phyloP scores from a whole-genome alignment of 768 basidiomycete species.

The Russula sp. region DNA sequence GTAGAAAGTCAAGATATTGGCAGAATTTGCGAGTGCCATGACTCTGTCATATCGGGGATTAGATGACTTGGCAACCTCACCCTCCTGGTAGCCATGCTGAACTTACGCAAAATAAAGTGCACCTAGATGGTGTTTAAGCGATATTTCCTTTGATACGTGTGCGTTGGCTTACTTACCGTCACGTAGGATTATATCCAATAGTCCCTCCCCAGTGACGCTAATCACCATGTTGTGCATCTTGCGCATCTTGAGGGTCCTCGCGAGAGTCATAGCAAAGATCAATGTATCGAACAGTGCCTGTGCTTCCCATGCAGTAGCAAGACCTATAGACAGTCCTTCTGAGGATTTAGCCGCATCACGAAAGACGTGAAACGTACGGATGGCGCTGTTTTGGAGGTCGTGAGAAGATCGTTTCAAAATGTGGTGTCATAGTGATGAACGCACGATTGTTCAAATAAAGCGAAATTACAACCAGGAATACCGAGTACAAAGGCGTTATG shows the following conservation, averaged over 20 bases:
- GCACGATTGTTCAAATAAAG: conserved; percentile 22
- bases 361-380: conserved; percentile 19
- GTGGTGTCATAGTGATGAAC: conserved; percentile 5
- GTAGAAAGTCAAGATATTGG: conserved; percentile 41
- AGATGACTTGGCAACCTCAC: background rate
- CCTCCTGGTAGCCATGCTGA: background rate
- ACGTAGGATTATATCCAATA: conserved; percentile 38
- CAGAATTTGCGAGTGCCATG: conserved; percentile 44
- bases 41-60: conserved; percentile 29
- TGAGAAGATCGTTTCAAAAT: background rate
- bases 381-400: conserved; percentile 15
- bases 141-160: background rate
- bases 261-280: conserved; percentile 41
- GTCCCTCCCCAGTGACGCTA: conserved; percentile 26
- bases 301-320: conserved; percentile 41
- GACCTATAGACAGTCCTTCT: conserved; percentile 17
- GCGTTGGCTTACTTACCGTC: conserved; percentile 36
- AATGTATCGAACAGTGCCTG: conserved; percentile 43
- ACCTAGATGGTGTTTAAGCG: conserved; percentile 29
- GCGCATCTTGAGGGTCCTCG: conserved; percentile 35
- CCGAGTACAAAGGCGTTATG: conserved; percentile 2
- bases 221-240: conserved; percentile 24
- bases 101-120: conserved; percentile 50
- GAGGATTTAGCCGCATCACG: background rate
- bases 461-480: conserved; percentile 23